Percentiles rank a stretch among this genome's conserved stretches.
Evolutionary conservation across 257 asterid species (phyloP).

Genomic region (Ajuga chamaepitys): DNA sequence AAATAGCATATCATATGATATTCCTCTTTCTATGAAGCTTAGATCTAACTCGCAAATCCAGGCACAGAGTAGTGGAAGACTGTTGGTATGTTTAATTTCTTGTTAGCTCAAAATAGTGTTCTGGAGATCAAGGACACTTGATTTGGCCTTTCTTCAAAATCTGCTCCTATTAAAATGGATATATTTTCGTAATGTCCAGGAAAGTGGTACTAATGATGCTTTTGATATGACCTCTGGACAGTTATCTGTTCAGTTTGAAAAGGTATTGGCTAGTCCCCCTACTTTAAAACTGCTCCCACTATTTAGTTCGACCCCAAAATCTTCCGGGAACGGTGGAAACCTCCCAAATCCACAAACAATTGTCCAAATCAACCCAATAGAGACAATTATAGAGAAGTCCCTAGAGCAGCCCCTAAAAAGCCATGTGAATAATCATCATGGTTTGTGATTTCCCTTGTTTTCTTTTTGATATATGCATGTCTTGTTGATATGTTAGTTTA

Average conservation of each 20-base stretch:
- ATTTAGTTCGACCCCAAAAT: too few relatives aligned
- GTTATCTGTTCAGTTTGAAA: too few relatives aligned
- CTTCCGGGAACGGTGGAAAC: too few relatives aligned
- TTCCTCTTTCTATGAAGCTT: conserved; percentile 45
- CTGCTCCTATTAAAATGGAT: conserved; percentile 45
- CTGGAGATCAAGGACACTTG: conserved; percentile 1
- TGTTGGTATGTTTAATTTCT: conserved; percentile 34
- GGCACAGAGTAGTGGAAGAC: conserved; percentile 74
- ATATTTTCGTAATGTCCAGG: too few relatives aligned
- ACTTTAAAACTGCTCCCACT: too few relatives aligned
- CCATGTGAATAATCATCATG: too few relatives aligned
- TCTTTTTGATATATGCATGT: too few relatives aligned
- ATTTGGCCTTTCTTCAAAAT: conserved; percentile 10
- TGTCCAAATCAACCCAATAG: conserved; percentile 45
- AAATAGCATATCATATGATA: conserved; percentile 66
- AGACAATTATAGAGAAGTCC: conserved; percentile 48
- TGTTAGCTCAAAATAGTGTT: conserved; percentile 10
- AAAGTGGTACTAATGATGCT: too few relatives aligned
- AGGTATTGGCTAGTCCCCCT: too few relatives aligned
- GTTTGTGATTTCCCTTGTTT: too few relatives aligned
- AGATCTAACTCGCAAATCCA: conserved; percentile 67
- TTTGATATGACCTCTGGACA: too few relatives aligned
- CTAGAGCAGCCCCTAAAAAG: conserved; percentile 98
- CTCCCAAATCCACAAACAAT: conserved; percentile 55
- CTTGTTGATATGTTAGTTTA: too few relatives aligned